Percentiles rank a stretch among this genome's conserved stretches.
Evolutionary conservation across 2,329 filamentous ascomycete genomes (phyloP).

Genomic region (Fulvia fulva): DNA sequence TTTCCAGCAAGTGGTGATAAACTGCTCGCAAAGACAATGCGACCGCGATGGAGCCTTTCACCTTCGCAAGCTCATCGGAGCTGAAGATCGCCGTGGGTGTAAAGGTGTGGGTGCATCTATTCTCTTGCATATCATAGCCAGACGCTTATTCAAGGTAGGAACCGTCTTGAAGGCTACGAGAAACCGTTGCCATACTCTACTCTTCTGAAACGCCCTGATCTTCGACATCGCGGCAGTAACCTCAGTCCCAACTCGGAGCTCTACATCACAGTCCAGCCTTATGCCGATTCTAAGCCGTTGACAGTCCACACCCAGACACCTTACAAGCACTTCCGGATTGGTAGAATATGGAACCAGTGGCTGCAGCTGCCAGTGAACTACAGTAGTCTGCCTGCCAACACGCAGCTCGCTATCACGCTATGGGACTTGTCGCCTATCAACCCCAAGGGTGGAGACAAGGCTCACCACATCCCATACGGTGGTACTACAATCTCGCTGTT

Average conservation of each 20-base stretch:
- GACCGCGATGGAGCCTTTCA: constrained; percentile 82
- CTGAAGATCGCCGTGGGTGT: constrained; percentile 67
- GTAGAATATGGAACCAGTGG: constrained; percentile 88
- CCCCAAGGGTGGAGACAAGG: constrained; percentile 62
- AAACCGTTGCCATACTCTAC: constrained; percentile 71
- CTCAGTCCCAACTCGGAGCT: constrained; percentile 80
- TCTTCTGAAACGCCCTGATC: constrained; percentile 70
- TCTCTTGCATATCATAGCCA: neutral
- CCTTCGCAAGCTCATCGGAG: constrained; percentile 85
- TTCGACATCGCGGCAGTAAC: constrained; percentile 85
- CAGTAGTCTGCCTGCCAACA: constrained; percentile 72
- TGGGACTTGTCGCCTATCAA: constrained; percentile 90
- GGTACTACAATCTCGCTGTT: constrained; percentile 92
- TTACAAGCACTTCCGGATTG: constrained; percentile 82
- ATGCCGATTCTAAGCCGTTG: constrained; percentile 91
- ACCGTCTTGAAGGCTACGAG: constrained; percentile 74
- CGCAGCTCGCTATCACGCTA: constrained; percentile 84
- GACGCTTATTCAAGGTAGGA: constrained; percentile 37
- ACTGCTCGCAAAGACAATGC: neutral
- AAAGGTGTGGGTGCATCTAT: constrained; percentile 53
- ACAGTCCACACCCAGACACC: constrained; percentile 88
- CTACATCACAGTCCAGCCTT: constrained; percentile 88
- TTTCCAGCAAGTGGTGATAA: too few species aligned
- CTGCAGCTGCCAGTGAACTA: constrained; percentile 81
- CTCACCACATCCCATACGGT: constrained; percentile 84